Conservation (phyloP, 1,284 basidiomycete genomes). For the Microbotryomycetes sp. region DNA sequence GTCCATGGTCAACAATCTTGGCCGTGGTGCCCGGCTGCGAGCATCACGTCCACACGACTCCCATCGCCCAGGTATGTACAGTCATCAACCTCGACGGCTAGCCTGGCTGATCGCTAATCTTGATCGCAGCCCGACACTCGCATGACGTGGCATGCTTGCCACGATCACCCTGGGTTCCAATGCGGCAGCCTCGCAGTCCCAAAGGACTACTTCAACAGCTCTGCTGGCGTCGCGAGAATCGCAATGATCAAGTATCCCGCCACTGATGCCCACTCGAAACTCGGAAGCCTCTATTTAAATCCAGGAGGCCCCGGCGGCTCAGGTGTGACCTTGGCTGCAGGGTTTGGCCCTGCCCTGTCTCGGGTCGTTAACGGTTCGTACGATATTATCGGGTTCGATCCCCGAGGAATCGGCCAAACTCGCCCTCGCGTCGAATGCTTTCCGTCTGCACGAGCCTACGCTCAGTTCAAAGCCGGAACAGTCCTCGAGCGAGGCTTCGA, state of each 20-base stretch:
- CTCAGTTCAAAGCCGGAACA: conserved; percentile 43
- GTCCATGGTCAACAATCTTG: too few relatives aligned
- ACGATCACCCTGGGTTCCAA: not conserved
- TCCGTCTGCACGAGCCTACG: conserved; percentile 30
- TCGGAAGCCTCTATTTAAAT: conserved; percentile 28
- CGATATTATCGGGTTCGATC: conserved; percentile 47
- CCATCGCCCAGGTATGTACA: too few relatives aligned
- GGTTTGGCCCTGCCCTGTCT: conserved; percentile 5
- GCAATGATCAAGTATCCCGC: conserved; percentile 37
- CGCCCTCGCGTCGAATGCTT: conserved; percentile 45
- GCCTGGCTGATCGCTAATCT: too few relatives aligned
- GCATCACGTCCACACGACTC: too few relatives aligned
- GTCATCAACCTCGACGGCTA: too few relatives aligned
- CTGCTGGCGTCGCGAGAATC: conserved; percentile 36
- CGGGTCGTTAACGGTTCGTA: conserved; percentile 40
- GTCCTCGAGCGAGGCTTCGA: conserved; percentile 43
- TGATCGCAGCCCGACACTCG: not conserved
- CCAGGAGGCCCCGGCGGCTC: conserved; percentile 39
- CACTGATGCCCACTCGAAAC: conserved; percentile 30
- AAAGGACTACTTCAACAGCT: conserved; percentile 39
- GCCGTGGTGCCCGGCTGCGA: too few relatives aligned
- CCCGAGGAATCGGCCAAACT: conserved; percentile 44
- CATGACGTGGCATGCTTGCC: not conserved
- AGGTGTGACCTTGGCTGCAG: conserved; percentile 3
- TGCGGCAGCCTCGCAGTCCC: conserved; percentile 35